Evolutionary conservation across 2,329 filamentous ascomycete genomes (phyloP).

Genomic region (Xylaria sp.): DNA sequence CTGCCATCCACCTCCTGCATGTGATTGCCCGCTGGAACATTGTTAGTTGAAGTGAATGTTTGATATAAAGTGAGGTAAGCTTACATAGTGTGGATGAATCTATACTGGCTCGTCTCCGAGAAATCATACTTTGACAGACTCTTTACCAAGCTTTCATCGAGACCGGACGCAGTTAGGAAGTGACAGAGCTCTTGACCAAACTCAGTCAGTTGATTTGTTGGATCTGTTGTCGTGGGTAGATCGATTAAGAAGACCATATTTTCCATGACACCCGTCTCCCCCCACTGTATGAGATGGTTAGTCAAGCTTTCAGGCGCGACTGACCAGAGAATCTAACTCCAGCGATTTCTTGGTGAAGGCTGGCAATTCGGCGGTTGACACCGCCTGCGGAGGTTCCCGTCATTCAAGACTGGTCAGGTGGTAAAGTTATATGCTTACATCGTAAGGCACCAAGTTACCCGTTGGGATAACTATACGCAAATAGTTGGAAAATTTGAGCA

Average conservation of each 20-base stretch:
- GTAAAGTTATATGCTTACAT: constrained; percentile 54
- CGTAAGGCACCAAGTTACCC: constrained; percentile 85
- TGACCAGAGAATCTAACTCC: background rate
- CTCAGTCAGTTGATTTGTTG: constrained; percentile 52
- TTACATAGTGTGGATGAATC: constrained; percentile 88
- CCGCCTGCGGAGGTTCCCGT: background rate
- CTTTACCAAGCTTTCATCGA: constrained; percentile 71
- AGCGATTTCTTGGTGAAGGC: background rate
- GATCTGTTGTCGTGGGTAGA: constrained; percentile 70
- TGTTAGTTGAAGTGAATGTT: constrained; percentile 35
- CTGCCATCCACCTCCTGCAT: constrained; percentile 59
- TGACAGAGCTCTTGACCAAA: constrained; percentile 78
- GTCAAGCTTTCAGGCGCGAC: background rate
- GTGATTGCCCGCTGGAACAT: constrained; percentile 64
- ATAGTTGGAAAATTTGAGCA: constrained; percentile 80
- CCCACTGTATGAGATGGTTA: constrained; percentile 66
- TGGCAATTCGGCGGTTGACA: background rate
- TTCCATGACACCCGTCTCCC: constrained; percentile 84
- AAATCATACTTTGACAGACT: constrained; percentile 87
- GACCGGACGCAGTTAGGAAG: constrained; percentile 74
- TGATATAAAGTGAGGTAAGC: constrained; percentile 43
- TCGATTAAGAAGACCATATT: constrained; percentile 95
- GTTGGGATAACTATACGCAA: constrained; percentile 86
- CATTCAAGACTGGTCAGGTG: background rate
- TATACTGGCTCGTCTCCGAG: constrained; percentile 73